phyloP scores from a whole-genome alignment of 2,329 filamentous ascomycete genomes.

The Pseudogymnoascus sp. region DNA sequence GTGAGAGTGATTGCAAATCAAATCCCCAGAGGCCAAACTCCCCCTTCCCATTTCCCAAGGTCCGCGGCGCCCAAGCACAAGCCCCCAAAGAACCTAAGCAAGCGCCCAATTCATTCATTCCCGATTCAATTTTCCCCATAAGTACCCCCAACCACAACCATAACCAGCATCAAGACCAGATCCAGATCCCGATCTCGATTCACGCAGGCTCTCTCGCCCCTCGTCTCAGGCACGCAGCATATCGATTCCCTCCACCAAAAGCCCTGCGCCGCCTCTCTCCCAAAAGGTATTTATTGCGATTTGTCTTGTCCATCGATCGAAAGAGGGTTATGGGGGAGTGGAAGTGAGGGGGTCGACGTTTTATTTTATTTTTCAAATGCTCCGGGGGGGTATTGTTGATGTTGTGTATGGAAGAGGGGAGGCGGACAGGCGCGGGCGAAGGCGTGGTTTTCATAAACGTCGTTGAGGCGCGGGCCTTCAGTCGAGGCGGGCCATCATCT shows the following conservation, averaged over 20 bases:
- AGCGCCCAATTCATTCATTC: not conserved
- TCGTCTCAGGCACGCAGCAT: not conserved
- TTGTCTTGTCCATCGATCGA: not conserved
- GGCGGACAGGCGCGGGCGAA: not conserved
- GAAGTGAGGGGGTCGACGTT: not conserved
- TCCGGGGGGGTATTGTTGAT: not conserved
- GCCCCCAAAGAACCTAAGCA: not conserved
- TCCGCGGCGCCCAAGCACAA: not conserved
- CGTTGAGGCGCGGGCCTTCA: conserved; percentile 41
- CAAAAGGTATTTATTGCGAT: not conserved
- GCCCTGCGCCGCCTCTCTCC: not conserved
- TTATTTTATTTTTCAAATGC: not conserved
- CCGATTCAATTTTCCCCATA: not conserved
- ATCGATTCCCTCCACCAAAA: not conserved
- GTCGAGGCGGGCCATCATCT: conserved; percentile 97
- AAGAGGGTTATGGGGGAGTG: not conserved
- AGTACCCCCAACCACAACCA: not conserved
- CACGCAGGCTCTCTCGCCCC: not conserved
- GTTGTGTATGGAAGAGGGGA: not conserved
- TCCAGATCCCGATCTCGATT: not conserved
- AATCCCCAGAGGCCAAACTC: not conserved
- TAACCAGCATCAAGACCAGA: not conserved
- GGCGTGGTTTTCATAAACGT: not conserved
- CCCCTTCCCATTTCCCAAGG: not conserved
- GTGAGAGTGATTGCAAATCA: not conserved